These are phyloP conservation scores for Diaporthe amygdali DNA, from an alignment of 2,329 filamentous ascomycete species.

Conservation along the genomic window DNA sequence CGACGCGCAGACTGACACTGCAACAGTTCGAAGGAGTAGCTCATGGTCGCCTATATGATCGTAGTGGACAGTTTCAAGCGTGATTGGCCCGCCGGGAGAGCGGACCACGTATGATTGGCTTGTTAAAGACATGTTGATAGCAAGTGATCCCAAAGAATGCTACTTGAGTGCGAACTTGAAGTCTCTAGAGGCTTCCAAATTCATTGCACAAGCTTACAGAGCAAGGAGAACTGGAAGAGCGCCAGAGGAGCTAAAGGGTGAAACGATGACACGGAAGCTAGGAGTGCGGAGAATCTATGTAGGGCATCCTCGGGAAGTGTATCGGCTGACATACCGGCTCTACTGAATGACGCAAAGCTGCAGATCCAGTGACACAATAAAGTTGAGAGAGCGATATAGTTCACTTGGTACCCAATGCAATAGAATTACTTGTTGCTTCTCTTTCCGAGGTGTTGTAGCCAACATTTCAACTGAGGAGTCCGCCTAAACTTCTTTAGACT, in stretches of 20 bases:
- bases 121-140: neutral
- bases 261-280: too few species aligned
- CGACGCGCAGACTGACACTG: conserved; percentile 16
- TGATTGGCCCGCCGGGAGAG: neutral
- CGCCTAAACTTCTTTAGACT: too few species aligned
- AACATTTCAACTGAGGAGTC: too few species aligned
- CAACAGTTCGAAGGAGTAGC: conserved; percentile 14
- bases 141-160: neutral
- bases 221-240: neutral
- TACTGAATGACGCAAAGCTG: neutral
- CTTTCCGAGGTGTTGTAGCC: too few species aligned
- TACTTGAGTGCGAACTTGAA: neutral
- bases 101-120: conserved; percentile 20
- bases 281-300: neutral
- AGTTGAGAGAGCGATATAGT: neutral
- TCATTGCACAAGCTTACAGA: neutral
- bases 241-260: neutral
- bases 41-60: conserved; percentile 3
- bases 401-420: neutral
- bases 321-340: neutral
- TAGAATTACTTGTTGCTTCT: too few species aligned
- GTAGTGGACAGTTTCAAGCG: conserved; percentile 13
- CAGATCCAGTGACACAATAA: neutral
- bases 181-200: neutral
- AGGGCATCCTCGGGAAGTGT: neutral